Evolutionary conservation across 2,329 filamentous ascomycete species (phyloP).

Genomic region (Colletotrichum liriopes): DNA sequence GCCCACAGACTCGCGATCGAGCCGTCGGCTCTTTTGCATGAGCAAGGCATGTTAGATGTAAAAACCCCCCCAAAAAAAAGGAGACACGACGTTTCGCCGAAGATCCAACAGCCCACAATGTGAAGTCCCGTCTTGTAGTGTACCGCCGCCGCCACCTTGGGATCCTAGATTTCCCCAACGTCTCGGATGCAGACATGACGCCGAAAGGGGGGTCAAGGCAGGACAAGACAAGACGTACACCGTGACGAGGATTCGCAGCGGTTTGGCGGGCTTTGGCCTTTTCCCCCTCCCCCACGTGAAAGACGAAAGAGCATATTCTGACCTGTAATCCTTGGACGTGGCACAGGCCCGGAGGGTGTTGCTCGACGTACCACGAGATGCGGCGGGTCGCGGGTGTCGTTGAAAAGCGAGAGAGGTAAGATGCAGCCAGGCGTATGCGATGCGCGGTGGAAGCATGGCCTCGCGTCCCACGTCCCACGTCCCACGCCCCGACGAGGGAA

Average conservation of each 20-base stretch:
- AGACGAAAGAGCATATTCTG: too few species aligned
- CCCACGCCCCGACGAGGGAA: too few species aligned
- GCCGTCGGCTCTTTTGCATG: not conserved
- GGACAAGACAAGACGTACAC: not conserved
- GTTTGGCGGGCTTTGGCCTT: not conserved
- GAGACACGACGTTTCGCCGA: not conserved
- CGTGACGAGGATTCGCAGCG: not conserved
- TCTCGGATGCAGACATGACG: not conserved
- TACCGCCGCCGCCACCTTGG: slow-evolving; percentile 6
- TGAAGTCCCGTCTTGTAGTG: not conserved
- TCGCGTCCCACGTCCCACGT: too few species aligned
- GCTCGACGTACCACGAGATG: slow-evolving; percentile 15
- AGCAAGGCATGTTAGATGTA: not conserved
- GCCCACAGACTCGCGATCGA: not conserved
- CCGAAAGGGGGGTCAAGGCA: not conserved
- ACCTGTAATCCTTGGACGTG: not conserved
- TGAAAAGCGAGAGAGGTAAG: not conserved
- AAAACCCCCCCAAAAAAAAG: not conserved
- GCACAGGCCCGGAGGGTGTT: not conserved
- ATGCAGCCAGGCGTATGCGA: not conserved
- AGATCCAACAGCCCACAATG: not conserved
- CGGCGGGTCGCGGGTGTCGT: slow-evolving; percentile 4
- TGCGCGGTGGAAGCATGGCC: too few species aligned
- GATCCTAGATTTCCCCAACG: not conserved
- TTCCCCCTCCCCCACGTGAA: not conserved